phyloP scores from a whole-genome alignment of 2,329 filamentous ascomycete genomes.

The Westerdykella sp. region DNA sequence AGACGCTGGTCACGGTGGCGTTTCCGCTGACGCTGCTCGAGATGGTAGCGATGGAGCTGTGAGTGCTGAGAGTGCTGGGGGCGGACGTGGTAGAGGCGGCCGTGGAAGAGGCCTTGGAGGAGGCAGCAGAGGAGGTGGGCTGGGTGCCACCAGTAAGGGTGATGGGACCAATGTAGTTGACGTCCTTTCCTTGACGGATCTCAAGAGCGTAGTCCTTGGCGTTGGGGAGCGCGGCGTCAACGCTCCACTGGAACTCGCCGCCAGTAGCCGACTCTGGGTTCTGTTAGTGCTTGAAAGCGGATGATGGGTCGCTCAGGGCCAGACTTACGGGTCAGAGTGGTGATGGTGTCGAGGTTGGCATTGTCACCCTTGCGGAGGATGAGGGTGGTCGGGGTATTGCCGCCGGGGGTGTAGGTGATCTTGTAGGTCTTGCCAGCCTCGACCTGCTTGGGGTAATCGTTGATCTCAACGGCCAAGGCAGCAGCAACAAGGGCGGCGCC shows the following conservation, averaged over 20 bases:
- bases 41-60: not conserved
- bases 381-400: constrained; percentile 47
- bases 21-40: constrained; percentile 13
- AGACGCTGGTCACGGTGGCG: constrained; percentile 22
- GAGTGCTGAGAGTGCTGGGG: not conserved
- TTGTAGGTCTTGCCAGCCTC: constrained; percentile 45
- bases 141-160: constrained; percentile 32
- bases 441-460: constrained; percentile 45
- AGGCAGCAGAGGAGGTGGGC: not conserved
- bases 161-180: constrained; percentile 54
- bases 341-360: constrained; percentile 46
- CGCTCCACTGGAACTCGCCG: constrained; percentile 49
- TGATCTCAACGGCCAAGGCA: constrained; percentile 41
- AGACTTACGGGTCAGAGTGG: constrained; percentile 44
- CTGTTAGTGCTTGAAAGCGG: constrained; percentile 9
- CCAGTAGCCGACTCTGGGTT: constrained; percentile 37
- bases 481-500: constrained; percentile 32
- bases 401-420: constrained; percentile 45
- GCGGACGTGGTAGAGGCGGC: not conserved
- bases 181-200: constrained; percentile 47
- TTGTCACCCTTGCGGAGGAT: constrained; percentile 50
- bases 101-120: not conserved
- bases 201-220: constrained; percentile 53
- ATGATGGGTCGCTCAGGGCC: not conserved
- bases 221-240: constrained; percentile 38